These are phyloP conservation scores for Erigeron canadensis DNA, from an alignment of 129 eudicot genomes.

Conservation along the genomic window DNA sequence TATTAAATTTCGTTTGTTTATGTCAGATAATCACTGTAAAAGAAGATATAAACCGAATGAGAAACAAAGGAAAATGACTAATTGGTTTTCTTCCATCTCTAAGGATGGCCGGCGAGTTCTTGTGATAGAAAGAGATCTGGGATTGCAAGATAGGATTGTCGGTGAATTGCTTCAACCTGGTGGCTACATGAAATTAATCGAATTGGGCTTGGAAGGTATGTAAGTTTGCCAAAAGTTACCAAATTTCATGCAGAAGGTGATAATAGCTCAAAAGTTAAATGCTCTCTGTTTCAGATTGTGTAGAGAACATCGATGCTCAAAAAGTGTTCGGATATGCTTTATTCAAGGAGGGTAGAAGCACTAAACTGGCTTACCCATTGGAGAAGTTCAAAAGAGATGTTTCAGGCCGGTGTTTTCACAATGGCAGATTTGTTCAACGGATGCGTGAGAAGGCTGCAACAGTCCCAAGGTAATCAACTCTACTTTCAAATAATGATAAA, in stretches of 20 bases:
- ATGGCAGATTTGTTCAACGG: slow-evolving; percentile 60
- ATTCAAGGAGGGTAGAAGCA: slow-evolving; percentile 53
- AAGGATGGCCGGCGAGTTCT: slow-evolving; percentile 59
- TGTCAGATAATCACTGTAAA: neutral
- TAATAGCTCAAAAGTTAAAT: neutral
- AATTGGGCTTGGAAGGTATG: slow-evolving; percentile 60
- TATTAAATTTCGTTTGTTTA: neutral
- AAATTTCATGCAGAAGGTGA: neutral
- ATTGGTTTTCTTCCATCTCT: neutral
- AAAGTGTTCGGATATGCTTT: slow-evolving; percentile 63
- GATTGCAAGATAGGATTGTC: slow-evolving; percentile 59
- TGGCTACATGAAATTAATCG: slow-evolving; percentile 51
- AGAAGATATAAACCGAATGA: slow-evolving; percentile 3
- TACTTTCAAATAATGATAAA: neutral
- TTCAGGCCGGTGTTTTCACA: slow-evolving; percentile 64
- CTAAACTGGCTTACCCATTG: slow-evolving; percentile 51
- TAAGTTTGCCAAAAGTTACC: neutral
- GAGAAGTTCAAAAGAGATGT: slow-evolving; percentile 46
- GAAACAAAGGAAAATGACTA: slow-evolving; percentile 11
- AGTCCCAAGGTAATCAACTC: slow-evolving; percentile 45
- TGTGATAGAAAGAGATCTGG: slow-evolving; percentile 57
- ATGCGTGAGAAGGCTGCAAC: slow-evolving; percentile 73
- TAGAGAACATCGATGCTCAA: slow-evolving; percentile 64
- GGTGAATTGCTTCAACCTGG: slow-evolving; percentile 69
- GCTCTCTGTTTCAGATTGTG: slow-evolving; percentile 45